A percentile compares a stretch with the other conserved stretches of the same genome.
These are phyloP conservation scores for Nakazawaea ambrosiae DNA, from an alignment of 805 yeast genomes.

Conservation along the genomic window DNA sequence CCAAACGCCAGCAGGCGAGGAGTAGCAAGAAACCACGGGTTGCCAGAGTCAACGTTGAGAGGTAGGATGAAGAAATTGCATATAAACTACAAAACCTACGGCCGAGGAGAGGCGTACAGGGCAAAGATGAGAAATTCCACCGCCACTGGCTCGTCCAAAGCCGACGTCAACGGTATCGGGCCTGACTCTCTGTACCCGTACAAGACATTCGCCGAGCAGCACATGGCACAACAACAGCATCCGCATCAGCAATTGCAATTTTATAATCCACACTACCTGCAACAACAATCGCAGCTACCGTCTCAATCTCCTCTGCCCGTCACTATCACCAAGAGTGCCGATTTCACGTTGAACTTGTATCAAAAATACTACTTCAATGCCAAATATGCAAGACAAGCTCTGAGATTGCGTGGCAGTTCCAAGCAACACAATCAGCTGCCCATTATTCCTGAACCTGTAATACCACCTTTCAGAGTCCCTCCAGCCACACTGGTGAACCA, in stretches of 20 bases:
- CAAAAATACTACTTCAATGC: not conserved
- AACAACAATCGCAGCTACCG: not conserved
- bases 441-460: not conserved
- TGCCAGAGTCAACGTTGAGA: conserved; percentile 10
- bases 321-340: not conserved
- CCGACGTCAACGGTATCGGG: not conserved
- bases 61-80: conserved; percentile 10
- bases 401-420: not conserved
- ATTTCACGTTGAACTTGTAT: not conserved
- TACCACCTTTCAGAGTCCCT: conserved; percentile 8
- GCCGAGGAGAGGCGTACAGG: conserved; percentile 4
- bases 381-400: not conserved
- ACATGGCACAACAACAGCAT: not conserved
- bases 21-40: conserved; percentile 9
- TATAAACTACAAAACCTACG: conserved; percentile 6
- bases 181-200: not conserved
- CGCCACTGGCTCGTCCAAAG: not conserved
- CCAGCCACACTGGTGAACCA: conserved; percentile 3
- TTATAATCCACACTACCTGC: not conserved
- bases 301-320: not conserved
- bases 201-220: not conserved
- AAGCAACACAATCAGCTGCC: conserved; percentile 5
- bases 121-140: no score
- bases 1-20: conserved; percentile 11
- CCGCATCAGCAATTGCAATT: not conserved